A percentile compares a stretch with the other conserved stretches of the same genome.
Evolutionary conservation across 148 eudicot species (phyloP).

Genomic region (Diospyros kaki): DNA sequence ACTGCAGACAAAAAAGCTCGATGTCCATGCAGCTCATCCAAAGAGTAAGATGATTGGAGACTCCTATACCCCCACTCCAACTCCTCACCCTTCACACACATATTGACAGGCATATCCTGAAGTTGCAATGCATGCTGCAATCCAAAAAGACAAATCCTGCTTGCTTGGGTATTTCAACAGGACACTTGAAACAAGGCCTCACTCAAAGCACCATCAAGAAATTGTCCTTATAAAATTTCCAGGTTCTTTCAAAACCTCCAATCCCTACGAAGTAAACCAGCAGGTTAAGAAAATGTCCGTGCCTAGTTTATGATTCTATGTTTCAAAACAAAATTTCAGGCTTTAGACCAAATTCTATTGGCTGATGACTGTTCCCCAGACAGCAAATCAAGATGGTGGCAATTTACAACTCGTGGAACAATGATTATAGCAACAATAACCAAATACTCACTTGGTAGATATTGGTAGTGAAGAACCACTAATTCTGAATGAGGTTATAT

Average conservation of each 20-base stretch:
- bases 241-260: background rate
- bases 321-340: background rate
- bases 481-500: conserved; percentile 10
- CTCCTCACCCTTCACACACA: too few relatives aligned
- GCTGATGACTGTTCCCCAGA: conserved; percentile 1
- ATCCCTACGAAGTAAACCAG: background rate
- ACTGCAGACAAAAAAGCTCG: too few relatives aligned
- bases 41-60: too few relatives aligned
- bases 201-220: background rate
- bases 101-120: too few relatives aligned
- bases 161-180: background rate
- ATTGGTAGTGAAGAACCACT: conserved; percentile 5
- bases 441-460: conserved; percentile 21
- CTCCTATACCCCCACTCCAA: too few relatives aligned
- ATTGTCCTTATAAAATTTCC: background rate
- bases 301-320: background rate
- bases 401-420: conserved; percentile 3
- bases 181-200: background rate
- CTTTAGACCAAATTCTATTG: background rate
- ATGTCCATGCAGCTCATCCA: too few relatives aligned
- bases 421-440: background rate
- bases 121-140: too few relatives aligned
- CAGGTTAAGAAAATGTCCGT: background rate
- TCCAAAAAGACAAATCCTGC: background rate
- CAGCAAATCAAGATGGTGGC: conserved; percentile 2